These are phyloP conservation scores for Punica granatum DNA, from an alignment of 345 rosid species.

Conservation along the genomic window DNA sequence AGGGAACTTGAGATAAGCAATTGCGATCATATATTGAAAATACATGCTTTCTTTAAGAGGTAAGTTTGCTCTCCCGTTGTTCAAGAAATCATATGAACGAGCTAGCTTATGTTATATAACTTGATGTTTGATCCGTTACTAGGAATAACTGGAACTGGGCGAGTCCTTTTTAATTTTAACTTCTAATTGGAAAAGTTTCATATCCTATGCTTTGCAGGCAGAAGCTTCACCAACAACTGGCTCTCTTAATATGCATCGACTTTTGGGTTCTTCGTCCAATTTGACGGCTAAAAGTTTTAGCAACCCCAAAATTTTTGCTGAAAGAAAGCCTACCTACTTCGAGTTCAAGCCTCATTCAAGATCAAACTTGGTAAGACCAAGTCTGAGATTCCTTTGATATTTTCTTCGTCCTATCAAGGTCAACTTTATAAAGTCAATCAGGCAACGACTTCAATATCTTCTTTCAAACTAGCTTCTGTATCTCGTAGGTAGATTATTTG, in stretches of 20 bases:
- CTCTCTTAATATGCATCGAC: conserved; percentile 59
- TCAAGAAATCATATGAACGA: neutral
- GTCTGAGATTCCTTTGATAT: neutral
- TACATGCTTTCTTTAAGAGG: neutral
- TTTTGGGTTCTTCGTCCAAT: conserved; percentile 29
- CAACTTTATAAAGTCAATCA: neutral
- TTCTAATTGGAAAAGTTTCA: neutral
- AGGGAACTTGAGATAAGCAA: neutral
- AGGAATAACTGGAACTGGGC: neutral
- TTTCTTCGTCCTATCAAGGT: neutral
- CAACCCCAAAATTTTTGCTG: conserved; percentile 28
- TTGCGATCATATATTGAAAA: neutral
- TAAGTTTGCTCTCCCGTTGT: neutral
- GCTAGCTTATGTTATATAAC: neutral
- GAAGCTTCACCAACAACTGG: conserved; percentile 99
- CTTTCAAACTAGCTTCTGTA: neutral
- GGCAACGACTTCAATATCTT: neutral
- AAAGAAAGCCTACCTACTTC: conserved; percentile 45
- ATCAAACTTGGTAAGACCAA: conserved; percentile 58
- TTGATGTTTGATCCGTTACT: neutral
- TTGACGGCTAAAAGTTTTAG: conserved; percentile 33
- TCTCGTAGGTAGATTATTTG: neutral
- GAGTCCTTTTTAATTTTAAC: neutral
- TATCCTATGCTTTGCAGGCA: conserved; percentile 45
- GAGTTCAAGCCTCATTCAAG: conserved; percentile 68